These are phyloP conservation scores for Elasticomyces elasticus DNA, from an alignment of 495 filamentous ascomycete genomes.

Conservation along the genomic window DNA sequence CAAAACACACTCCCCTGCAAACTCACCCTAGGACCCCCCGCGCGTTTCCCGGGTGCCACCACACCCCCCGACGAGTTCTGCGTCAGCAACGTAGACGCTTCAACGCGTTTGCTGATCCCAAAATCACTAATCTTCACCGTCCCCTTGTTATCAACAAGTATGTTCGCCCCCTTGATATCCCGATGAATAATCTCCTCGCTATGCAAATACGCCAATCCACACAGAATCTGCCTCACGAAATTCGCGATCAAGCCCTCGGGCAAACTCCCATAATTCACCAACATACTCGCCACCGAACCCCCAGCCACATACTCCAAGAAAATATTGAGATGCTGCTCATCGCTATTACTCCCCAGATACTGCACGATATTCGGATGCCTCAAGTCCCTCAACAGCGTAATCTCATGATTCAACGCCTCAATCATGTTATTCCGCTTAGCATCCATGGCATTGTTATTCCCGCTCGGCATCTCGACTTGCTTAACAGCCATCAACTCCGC, in stretches of 20 bases:
- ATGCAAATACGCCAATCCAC: conserved; percentile 91
- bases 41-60: conserved; percentile 47
- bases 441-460: conserved; percentile 68
- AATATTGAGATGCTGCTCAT: conserved; percentile 92
- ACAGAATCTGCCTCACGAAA: conserved; percentile 93
- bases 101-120: conserved; percentile 94
- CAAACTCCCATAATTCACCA: conserved; percentile 93
- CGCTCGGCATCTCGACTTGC: conserved; percentile 87
- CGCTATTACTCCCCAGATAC: conserved; percentile 87
- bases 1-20: conserved; percentile 97
- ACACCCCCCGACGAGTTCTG: conserved; percentile 32
- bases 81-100: conserved; percentile 54
- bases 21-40: conserved; percentile 73
- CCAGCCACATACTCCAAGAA: conserved; percentile 99
- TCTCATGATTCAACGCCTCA: conserved; percentile 90
- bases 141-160: conserved; percentile 97
- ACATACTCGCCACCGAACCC: conserved; percentile 93
- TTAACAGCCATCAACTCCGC: conserved; percentile 98
- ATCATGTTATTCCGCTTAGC: conserved; percentile 96
- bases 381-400: conserved; percentile 83
- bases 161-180: conserved; percentile 98
- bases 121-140: conserved; percentile 99
- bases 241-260: conserved; percentile 89
- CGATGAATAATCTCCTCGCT: conserved; percentile 94
- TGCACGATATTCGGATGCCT: conserved; percentile 97